Base-by-base conservation (phyloP, 306 rosid species). In the Crataegus laevigata region DNA sequence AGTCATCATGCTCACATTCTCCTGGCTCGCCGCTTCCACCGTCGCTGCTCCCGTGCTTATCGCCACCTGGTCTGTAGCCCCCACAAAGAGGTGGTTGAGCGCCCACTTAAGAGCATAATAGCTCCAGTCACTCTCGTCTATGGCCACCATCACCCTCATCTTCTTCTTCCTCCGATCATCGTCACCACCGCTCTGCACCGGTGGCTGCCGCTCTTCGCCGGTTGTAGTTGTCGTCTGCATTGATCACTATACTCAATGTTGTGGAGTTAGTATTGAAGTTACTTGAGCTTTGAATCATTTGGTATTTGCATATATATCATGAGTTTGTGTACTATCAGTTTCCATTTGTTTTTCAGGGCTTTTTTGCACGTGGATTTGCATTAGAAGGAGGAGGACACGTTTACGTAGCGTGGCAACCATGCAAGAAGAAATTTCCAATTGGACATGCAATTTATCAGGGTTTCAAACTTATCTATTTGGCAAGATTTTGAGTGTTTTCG, bases 111-210 rank as follows among this genome's bases (percentile, higher is more conserved):
- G 92, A 6, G 92, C 92, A 59, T 86, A 77, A 77, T 83, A 86
- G 79, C 96, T 91, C 4, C 72, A 82, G 1, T 87, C 92, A 54
- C 94, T 91, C 71, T 87, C 91, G 42, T 91, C 96, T 15, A 91
- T 40, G 1, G 90, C 94, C 61, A 91, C 92, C 94, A 91, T 87
- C 74, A 80, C 91, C 76, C 77, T 87, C 87, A 75, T 85, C 71
- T 11, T 63, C 77, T 66, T 79, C 79, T 60, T 77, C 50, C 47
- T 47, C n/a, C 25, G 51, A 22, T 28, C 25, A 8, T 57, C 54
- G 28, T 24, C 75, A 47, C 15, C 29, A 4, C 36, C 40, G 52
- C 42, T 14, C 1, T 52, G 63, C 45, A 11, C 75, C 63, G 25
- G 30, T 28, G 38, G 42, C 10, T 34, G 13, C 15, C 14, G 30